Evolutionary conservation across 129 eudicot genomes (phyloP).

Genomic region (Chrysanthemum seticuspe): DNA sequence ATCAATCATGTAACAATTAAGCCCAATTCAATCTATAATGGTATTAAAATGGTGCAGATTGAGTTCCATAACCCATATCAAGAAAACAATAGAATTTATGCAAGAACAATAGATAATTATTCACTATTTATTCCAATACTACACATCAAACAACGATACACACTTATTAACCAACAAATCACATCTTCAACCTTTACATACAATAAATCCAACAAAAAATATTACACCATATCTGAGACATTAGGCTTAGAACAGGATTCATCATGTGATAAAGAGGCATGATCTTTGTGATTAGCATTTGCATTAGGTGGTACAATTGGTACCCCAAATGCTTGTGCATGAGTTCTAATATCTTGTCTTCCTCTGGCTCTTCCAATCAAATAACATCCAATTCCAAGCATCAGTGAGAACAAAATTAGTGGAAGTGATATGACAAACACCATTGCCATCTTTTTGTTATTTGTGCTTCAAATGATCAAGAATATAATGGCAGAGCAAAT

Average conservation of each 20-base stretch:
- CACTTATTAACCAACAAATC: neutral
- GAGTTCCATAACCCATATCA: too few species aligned
- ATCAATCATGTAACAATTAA: too few species aligned
- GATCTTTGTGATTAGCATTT: constrained; percentile 2
- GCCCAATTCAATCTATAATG: too few species aligned
- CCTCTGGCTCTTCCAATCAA: constrained; percentile 60
- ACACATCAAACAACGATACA: neutral
- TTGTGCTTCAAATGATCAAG: neutral
- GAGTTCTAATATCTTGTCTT: constrained; percentile 53
- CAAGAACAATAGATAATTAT: too few species aligned
- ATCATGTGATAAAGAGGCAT: constrained; percentile 14
- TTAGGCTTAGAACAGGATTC: constrained; percentile 24
- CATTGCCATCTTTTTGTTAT: constrained; percentile 46
- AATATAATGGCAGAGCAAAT: neutral
- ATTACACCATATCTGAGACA: constrained; percentile 23
- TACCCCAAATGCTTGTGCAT: constrained; percentile 54
- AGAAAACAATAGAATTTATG: too few species aligned
- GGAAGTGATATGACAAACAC: constrained; percentile 64
- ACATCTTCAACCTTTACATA: neutral
- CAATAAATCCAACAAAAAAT: neutral
- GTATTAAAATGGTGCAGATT: too few species aligned
- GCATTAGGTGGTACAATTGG: constrained; percentile 57
- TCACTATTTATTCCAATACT: neutral
- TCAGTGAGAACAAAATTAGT: constrained; percentile 46
- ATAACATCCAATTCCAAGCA: constrained; percentile 64